A percentile compares a stretch with the other conserved stretches of the same genome.
phyloP scores from a whole-genome alignment of 2,329 filamentous ascomycete genomes.

The Grosmannia huntii region DNA sequence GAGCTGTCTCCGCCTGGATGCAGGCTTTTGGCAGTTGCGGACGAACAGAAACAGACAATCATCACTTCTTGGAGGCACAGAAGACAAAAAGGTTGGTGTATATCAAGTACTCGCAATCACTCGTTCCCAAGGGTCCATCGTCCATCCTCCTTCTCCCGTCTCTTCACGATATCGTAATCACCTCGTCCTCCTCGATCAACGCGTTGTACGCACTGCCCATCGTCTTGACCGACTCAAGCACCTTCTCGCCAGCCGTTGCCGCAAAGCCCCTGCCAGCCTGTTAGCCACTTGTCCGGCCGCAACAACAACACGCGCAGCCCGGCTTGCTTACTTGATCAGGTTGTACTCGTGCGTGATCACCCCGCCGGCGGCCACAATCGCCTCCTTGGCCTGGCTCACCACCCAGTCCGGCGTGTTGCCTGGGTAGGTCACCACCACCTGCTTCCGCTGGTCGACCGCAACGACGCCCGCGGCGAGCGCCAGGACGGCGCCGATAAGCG shows the following conservation, averaged over 20 bases:
- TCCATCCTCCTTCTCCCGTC: neutral
- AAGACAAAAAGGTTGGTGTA: no score
- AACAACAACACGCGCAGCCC: neutral
- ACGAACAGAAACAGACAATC: no score
- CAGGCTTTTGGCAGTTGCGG: no score
- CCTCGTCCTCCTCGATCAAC: constrained; percentile 64
- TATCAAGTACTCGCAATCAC: no score
- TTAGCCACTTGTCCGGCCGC: neutral
- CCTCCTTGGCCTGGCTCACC: constrained; percentile 57
- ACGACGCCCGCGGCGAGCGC: constrained; percentile 44
- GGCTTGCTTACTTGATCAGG: constrained; percentile 46
- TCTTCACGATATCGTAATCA: constrained; percentile 35
- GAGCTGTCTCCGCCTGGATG: no score
- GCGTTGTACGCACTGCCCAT: constrained; percentile 48
- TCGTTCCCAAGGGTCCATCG: neutral
- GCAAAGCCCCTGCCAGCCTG: constrained; percentile 56
- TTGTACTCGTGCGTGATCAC: constrained; percentile 67
- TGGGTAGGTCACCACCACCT: constrained; percentile 68
- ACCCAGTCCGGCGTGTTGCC: constrained; percentile 54
- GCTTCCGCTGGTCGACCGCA: constrained; percentile 55
- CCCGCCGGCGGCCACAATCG: constrained; percentile 57
- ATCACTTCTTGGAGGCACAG: no score
- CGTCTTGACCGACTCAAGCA: constrained; percentile 53
- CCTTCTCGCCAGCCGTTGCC: constrained; percentile 56
- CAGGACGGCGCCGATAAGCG: constrained; percentile 40